Evolutionary conservation across 2,329 filamentous ascomycete species (phyloP).

Genomic region (Cercospora sp.): DNA sequence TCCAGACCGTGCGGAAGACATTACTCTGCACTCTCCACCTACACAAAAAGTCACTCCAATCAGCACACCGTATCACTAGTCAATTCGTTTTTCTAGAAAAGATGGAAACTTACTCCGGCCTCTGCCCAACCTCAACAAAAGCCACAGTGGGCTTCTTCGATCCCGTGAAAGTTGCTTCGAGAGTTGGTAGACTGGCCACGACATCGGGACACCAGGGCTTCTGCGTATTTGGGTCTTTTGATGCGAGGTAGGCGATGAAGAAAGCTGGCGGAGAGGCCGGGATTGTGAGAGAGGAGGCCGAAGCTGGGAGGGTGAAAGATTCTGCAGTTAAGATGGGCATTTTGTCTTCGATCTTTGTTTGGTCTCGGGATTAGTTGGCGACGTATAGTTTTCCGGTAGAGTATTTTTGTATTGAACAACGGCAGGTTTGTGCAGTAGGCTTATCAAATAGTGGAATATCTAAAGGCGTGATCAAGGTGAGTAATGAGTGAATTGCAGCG

Average conservation of each 20-base stretch:
- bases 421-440: background rate
- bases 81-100: no score
- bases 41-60: background rate
- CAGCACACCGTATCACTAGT: background rate
- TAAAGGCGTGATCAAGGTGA: background rate
- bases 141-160: conserved; percentile 18
- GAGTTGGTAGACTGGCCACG: conserved; percentile 21
- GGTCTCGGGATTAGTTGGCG: no score
- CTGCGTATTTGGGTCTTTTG: conserved; percentile 23
- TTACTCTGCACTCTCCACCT: conserved; percentile 60
- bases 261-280: background rate
- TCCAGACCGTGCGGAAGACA: conserved; percentile 78
- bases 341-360: no score
- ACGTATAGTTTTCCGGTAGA: no score
- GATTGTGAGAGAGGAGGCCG: background rate
- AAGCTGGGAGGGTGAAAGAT: background rate
- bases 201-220: conserved; percentile 30
- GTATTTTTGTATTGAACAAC: no score
- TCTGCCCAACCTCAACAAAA: conserved; percentile 28
- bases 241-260: conserved; percentile 29
- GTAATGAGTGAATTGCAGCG: background rate
- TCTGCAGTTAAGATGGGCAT: background rate
- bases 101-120: conserved; percentile 20
- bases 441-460: background rate
- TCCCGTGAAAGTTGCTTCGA: conserved; percentile 22